phyloP scores from a whole-genome alignment of 2,329 filamentous ascomycete species.

The Aspergillus clavatus region DNA sequence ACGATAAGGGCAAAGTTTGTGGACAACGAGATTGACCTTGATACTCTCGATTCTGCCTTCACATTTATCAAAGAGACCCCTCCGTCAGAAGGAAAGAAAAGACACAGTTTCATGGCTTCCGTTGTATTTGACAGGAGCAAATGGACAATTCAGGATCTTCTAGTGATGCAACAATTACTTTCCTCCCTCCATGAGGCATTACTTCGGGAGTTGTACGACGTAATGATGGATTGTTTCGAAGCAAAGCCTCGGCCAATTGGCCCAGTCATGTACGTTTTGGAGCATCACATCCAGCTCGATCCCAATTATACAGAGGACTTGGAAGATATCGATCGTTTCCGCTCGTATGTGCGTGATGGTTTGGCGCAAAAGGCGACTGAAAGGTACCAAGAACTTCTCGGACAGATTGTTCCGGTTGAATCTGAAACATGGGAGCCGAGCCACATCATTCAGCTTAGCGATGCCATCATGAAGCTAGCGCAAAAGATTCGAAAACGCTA shows the following conservation, averaged over 20 bases:
- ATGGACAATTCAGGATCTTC: conserved; percentile 67
- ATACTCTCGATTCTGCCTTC: conserved; percentile 79
- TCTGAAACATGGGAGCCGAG: conserved; percentile 85
- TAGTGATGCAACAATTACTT: conserved; percentile 69
- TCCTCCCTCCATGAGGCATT: conserved; percentile 72
- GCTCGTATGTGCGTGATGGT: conserved; percentile 65
- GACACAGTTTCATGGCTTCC: conserved; percentile 45
- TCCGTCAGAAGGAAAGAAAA: conserved; percentile 58
- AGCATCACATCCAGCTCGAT: conserved; percentile 77
- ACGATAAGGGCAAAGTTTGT: conserved; percentile 79
- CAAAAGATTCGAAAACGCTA: conserved; percentile 92
- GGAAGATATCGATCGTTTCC: conserved; percentile 68
- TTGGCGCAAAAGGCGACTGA: conserved; percentile 68
- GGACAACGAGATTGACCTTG: conserved; percentile 73
- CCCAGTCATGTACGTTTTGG: conserved; percentile 72
- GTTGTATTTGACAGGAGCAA: conserved; percentile 55
- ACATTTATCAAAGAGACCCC: conserved; percentile 71
- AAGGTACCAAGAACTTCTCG: conserved; percentile 74
- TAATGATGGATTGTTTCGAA: conserved; percentile 85
- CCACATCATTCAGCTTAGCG: conserved; percentile 84
- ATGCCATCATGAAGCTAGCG: conserved; percentile 76
- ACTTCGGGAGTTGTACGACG: conserved; percentile 78
- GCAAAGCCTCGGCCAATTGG: conserved; percentile 78
- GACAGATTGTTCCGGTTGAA: conserved; percentile 72
- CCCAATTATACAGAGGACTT: conserved; percentile 65